Percentiles rank a stretch among this genome's conserved stretches.
These are phyloP conservation scores for Myxozyma geophila DNA, from an alignment of 805 yeast genomes.

Conservation along the genomic window DNA sequence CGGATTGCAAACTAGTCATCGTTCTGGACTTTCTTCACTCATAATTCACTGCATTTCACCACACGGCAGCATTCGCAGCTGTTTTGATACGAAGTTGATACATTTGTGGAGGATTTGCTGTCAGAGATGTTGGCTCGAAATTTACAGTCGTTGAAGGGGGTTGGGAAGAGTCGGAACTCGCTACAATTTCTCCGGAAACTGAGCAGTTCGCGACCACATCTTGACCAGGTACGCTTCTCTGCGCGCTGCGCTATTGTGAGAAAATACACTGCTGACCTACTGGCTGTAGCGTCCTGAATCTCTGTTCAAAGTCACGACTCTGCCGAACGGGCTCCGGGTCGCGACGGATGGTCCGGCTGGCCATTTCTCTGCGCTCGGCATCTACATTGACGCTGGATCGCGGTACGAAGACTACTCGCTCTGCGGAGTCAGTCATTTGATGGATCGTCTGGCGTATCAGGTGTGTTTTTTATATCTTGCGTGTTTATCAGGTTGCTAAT, in stretches of 20 bases:
- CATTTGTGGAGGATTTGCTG: too few relatives aligned
- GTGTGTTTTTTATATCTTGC: conserved; percentile 9
- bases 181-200: conserved; percentile 4
- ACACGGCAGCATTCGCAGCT: too few relatives aligned
- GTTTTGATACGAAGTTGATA: too few relatives aligned
- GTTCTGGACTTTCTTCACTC: too few relatives aligned
- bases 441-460: conserved; percentile 78
- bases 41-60: too few relatives aligned
- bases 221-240: neutral
- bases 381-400: conserved; percentile 89
- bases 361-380: conserved; percentile 88
- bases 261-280: neutral
- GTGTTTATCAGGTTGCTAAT: too few relatives aligned
- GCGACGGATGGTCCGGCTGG: conserved; percentile 87
- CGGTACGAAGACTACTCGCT: conserved; percentile 67
- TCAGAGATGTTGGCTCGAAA: neutral
- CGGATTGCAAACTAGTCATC: too few relatives aligned
- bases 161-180: neutral
- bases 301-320: conserved; percentile 47
- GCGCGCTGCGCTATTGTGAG: neutral
- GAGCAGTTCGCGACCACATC: conserved; percentile 5
- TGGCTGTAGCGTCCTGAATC: neutral
- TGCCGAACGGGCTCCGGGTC: conserved; percentile 78
- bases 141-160: neutral
- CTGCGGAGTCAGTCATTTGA: conserved; percentile 79